Conservation (phyloP, 768 basidiomycete species). For the Hypholoma fasciculare region DNA sequence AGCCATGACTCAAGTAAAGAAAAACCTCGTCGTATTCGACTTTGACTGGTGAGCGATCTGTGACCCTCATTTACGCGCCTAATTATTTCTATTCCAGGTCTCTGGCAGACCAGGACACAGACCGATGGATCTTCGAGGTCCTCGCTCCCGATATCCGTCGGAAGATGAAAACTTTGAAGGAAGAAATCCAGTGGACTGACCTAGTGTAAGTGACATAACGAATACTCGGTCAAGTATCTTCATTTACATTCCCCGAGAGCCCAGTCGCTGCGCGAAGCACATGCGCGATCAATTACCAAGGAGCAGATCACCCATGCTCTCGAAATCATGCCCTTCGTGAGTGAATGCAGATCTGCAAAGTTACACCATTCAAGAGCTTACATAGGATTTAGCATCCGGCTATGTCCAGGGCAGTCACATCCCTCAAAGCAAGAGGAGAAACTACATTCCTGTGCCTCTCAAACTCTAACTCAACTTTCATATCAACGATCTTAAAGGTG, state of each 20-base stretch:
- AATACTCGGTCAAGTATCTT: not conserved
- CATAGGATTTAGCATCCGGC: slow-evolving; percentile 78
- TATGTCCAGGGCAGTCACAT: slow-evolving; percentile 87
- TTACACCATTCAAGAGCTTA: not conserved
- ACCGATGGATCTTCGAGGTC: slow-evolving; percentile 91
- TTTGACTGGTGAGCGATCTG: slow-evolving; percentile 80
- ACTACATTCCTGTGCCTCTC: slow-evolving; percentile 90
- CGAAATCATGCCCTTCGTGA: slow-evolving; percentile 82
- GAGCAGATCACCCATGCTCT: slow-evolving; percentile 80
- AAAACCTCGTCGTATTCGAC: slow-evolving; percentile 89
- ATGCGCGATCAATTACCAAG: slow-evolving; percentile 65
- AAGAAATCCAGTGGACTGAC: slow-evolving; percentile 86
- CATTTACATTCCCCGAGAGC: slow-evolving; percentile 36
- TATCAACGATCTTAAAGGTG: slow-evolving; percentile 85
- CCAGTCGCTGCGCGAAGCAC: slow-evolving; percentile 69
- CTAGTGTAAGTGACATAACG: slow-evolving; percentile 64
- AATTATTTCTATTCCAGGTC: slow-evolving; percentile 51
- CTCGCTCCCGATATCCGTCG: slow-evolving; percentile 82
- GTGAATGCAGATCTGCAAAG: slow-evolving; percentile 21
- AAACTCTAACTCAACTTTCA: slow-evolving; percentile 92
- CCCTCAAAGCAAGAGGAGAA: slow-evolving; percentile 63
- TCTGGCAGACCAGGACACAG: slow-evolving; percentile 93
- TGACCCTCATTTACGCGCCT: not conserved
- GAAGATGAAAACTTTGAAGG: slow-evolving; percentile 69
- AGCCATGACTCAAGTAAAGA: slow-evolving; percentile 33